Evolutionary conservation across 2,329 filamentous ascomycete species (phyloP), one percentile per base, ranked within the genome.

Genomic region (Penicillium sp.): DNA sequence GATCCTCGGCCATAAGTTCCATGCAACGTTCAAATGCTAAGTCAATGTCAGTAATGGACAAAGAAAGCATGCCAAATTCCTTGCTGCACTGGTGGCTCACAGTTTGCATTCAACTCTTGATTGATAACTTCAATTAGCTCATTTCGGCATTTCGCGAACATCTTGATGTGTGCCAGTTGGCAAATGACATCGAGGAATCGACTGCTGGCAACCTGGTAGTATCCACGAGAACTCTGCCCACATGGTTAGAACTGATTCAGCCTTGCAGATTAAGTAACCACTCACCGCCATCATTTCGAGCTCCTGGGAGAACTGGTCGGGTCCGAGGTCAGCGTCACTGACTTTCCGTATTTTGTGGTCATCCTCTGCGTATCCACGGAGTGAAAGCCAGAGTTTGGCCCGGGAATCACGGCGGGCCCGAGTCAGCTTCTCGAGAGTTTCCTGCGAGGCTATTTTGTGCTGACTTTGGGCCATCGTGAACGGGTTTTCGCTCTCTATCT

Each of bases 401-500:
- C 69, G 57, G 1, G 53, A 42, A 2, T 47, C 31, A 11, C 49
- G 35, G 0, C 68, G 65, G 6, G 50, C 50, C 4, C 23, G 10
- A 3, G 23, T 40, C 1, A 69, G 39, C 3, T 41, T 27, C 0
- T 40, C 35, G 0, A 55, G 27, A 1, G 57, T 46, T 9, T 51
- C 45, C 4, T 44, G 46, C 3, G 51, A 60, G 0, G 58, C 56
- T 3, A 54, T 43, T 1, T 62, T 59, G 2, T 68, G 61, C 0
- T 58, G 40, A 0, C 23, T 16, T 7, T 49, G 55, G 1, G 65
- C 64, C 57, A 80, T 75, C 0, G 81, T 85, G 49, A 81, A 80
- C 0, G 84, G 71, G 2, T 77, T 74, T 6, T 74, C 67, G 0
- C 68, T 69, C 54, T 86, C 82, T 1, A 81, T 74, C 0, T 68